Percentiles rank a stretch among this genome's conserved stretches.
Conservation (phyloP, 129 eudicot species). For the Helichrysum umbraculigerum region DNA sequence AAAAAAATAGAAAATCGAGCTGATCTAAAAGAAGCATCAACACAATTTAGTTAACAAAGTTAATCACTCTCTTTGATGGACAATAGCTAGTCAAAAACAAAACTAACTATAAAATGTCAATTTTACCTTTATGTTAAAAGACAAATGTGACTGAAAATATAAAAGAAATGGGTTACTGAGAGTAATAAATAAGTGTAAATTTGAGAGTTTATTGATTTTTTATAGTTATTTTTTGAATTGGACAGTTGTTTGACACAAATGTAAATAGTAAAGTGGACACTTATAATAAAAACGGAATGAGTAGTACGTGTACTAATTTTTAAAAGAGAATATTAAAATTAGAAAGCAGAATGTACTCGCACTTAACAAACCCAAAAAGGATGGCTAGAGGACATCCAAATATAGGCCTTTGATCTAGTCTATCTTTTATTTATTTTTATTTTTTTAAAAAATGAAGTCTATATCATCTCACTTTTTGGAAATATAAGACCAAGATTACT, state of each 20-base stretch:
- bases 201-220: too few relatives aligned
- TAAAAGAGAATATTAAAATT: not conserved
- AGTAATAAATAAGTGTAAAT: too few relatives aligned
- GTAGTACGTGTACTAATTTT: not conserved
- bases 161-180: too few relatives aligned
- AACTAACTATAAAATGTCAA: too few relatives aligned
- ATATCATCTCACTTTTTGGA: not conserved
- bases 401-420: slow-evolving; percentile 1
- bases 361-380: not conserved
- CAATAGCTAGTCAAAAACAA: not conserved
- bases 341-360: not conserved
- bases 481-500: not conserved
- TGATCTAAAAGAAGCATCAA: not conserved
- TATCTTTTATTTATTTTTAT: slow-evolving; percentile 11
- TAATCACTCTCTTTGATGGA: not conserved
- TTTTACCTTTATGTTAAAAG: too few relatives aligned
- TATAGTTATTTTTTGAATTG: too few relatives aligned
- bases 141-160: too few relatives aligned
- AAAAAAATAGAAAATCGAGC: too few relatives aligned
- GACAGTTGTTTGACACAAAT: too few relatives aligned
- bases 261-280: too few relatives aligned
- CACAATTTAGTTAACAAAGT: not conserved
- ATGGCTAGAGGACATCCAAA: not conserved
- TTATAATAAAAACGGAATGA: too few relatives aligned
- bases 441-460: slow-evolving; percentile 22